Percentiles rank a stretch among this genome's conserved stretches.
Conservation (phyloP, 2,329 filamentous ascomycete genomes). For the Dendryphion nanum region DNA sequence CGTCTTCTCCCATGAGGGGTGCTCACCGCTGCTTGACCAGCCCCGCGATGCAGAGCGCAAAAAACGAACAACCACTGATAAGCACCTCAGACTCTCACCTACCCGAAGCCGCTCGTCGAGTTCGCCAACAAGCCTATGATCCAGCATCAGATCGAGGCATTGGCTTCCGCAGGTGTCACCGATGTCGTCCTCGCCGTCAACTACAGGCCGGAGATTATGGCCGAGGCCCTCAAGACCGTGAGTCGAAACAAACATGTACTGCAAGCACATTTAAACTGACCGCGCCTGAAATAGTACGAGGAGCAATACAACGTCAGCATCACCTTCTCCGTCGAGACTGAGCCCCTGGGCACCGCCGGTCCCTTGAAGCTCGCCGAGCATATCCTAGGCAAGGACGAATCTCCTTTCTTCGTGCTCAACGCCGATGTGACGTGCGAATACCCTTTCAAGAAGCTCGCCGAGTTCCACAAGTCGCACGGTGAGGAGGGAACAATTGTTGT, state of each 20-base stretch:
- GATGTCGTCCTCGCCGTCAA: slow-evolving; percentile 98
- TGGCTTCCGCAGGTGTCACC: slow-evolving; percentile 90
- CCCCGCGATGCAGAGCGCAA: slow-evolving; percentile 15
- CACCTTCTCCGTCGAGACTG: slow-evolving; percentile 93
- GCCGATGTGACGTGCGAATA: slow-evolving; percentile 98
- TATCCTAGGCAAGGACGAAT: slow-evolving; percentile 88
- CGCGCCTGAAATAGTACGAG: slow-evolving; percentile 63
- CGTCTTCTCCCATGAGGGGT: slow-evolving; percentile 13
- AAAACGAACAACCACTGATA: slow-evolving; percentile 18
- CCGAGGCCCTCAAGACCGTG: slow-evolving; percentile 85
- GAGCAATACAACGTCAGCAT: slow-evolving; percentile 91
- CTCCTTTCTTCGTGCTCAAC: slow-evolving; percentile 97
- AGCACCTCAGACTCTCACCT: slow-evolving; percentile 75
- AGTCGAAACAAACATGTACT: slow-evolving; percentile 27
- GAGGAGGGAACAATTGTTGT: slow-evolving; percentile 97
- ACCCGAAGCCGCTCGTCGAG: slow-evolving; percentile 96
- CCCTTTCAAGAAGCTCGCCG: slow-evolving; percentile 84
- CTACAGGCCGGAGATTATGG: slow-evolving; percentile 98
- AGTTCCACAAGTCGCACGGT: slow-evolving; percentile 90
- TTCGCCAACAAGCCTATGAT: slow-evolving; percentile 99
- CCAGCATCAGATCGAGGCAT: slow-evolving; percentile 92
- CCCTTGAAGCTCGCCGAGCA: slow-evolving; percentile 93
- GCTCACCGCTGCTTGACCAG: slow-evolving; percentile 15
- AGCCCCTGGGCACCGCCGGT: slow-evolving; percentile 91
- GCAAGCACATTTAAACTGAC: slow-evolving; percentile 8